These are phyloP conservation scores for Leccinum truebloodii DNA, from an alignment of 768 basidiomycete genomes.

Conservation along the genomic window DNA sequence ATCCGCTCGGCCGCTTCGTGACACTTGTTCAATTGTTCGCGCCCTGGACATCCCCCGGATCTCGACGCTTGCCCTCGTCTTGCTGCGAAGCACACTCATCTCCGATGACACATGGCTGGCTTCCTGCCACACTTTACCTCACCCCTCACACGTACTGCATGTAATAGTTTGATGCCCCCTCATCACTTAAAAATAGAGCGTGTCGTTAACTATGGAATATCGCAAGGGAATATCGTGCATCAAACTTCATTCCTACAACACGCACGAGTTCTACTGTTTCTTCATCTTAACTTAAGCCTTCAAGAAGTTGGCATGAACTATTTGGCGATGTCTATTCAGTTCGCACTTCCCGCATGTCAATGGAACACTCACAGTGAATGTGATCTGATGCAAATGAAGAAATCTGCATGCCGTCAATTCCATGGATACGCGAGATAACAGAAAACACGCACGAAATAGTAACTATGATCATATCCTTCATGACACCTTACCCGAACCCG, in stretches of 20 bases:
- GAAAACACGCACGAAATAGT: slow-evolving; percentile 69
- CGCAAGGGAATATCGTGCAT: not conserved
- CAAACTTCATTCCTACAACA: slow-evolving; percentile 12
- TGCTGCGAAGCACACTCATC: not conserved
- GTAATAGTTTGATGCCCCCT: not conserved
- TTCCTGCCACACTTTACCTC: not conserved
- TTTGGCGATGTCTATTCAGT: slow-evolving; percentile 16
- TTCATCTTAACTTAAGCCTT: slow-evolving; percentile 49
- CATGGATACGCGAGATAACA: not conserved
- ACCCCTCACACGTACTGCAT: slow-evolving; percentile 8
- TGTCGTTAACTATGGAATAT: not conserved
- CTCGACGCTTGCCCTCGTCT: not conserved
- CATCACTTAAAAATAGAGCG: slow-evolving; percentile 3
- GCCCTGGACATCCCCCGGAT: not conserved
- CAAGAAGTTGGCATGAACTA: slow-evolving; percentile 87
- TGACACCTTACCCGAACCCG: slow-evolving; percentile 80
- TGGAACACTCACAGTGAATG: slow-evolving; percentile 67
- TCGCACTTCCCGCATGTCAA: not conserved
- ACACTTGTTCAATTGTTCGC: not conserved
- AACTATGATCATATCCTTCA: slow-evolving; percentile 85
- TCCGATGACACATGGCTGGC: not conserved
- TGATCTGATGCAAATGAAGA: slow-evolving; percentile 91
- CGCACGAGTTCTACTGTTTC: not conserved
- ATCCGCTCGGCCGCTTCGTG: slow-evolving; percentile 33
- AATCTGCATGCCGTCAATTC: slow-evolving; percentile 48